phyloP scores from a whole-genome alignment of 768 basidiomycete species.

The Gymnopilus dilepis region DNA sequence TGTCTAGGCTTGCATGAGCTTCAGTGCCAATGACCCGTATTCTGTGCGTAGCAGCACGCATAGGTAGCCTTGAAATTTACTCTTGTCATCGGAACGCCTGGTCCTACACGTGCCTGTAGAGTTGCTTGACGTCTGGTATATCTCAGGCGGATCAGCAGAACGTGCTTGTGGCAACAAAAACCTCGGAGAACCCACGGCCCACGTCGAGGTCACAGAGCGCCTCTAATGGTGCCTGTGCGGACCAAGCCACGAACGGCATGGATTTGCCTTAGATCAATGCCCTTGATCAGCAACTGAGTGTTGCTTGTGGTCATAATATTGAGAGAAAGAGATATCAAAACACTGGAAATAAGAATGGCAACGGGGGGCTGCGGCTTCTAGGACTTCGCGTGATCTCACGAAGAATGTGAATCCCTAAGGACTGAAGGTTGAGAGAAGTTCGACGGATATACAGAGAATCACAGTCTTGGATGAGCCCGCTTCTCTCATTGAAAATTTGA shows the following conservation, averaged over 20 bases:
- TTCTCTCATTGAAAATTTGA: not conserved
- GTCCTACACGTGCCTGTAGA: slow-evolving; percentile 4
- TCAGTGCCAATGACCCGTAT: not conserved
- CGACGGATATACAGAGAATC: not conserved
- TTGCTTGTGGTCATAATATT: no score
- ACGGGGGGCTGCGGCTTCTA: not conserved
- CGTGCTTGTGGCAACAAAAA: slow-evolving; percentile 9
- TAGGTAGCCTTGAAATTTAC: not conserved
- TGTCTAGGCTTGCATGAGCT: not conserved
- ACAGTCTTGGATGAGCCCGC: not conserved
- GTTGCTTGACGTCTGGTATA: not conserved
- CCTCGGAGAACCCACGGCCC: slow-evolving; percentile 2
- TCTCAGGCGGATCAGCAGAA: slow-evolving; percentile 13
- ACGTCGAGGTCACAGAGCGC: not conserved
- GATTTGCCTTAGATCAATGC: not conserved
- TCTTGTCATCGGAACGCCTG: not conserved
- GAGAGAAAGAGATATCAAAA: not conserved
- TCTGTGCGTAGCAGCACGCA: not conserved
- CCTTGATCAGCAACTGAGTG: no score
- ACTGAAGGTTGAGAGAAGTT: not conserved
- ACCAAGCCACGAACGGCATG: not conserved
- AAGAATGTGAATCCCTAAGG: not conserved
- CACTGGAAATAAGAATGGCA: no score
- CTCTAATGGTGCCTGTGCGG: not conserved
- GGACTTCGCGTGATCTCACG: not conserved